Evolutionary conservation across 768 basidiomycete species (phyloP).

Genomic region (Artomyces pyxidatus): DNA sequence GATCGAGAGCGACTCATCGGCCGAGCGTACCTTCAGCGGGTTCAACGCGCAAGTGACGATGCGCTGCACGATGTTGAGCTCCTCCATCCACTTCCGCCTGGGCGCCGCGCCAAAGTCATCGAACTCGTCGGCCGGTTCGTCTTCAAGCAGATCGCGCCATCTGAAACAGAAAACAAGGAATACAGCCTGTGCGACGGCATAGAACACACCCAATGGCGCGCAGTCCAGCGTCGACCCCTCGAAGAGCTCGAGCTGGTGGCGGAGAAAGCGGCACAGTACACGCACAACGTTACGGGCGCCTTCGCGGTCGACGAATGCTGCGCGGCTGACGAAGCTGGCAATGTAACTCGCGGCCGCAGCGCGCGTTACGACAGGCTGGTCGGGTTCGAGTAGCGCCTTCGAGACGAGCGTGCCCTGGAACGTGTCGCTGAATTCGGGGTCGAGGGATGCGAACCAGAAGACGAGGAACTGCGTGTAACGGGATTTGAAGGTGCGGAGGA

Average conservation of each 20-base stretch:
- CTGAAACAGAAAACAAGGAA: conserved; percentile 98
- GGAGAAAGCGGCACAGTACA: conserved; percentile 83
- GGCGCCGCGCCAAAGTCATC: conserved; percentile 20
- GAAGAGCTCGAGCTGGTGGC: conserved; percentile 66
- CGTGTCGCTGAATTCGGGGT: conserved; percentile 81
- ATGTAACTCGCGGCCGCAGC: conserved; percentile 93
- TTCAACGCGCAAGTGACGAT: conserved; percentile 79
- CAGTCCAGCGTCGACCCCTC: conserved; percentile 29
- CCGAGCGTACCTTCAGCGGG: conserved; percentile 66
- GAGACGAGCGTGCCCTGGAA: conserved; percentile 95
- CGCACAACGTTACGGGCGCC: conserved; percentile 64
- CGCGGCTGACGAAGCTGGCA: conserved; percentile 85
- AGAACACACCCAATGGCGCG: conserved; percentile 67
- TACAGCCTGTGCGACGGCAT: conserved; percentile 85
- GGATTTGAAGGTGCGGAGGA: conserved; percentile 93
- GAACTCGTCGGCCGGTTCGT: conserved; percentile 39
- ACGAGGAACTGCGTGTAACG: conserved; percentile 96
- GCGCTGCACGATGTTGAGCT: conserved; percentile 70
- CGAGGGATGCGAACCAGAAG: conserved; percentile 92
- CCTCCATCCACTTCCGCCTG: conserved; percentile 86
- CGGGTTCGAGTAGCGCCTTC: conserved; percentile 61
- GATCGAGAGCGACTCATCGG: neutral
- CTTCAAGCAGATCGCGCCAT: conserved; percentile 79
- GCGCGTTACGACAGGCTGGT: conserved; percentile 65
- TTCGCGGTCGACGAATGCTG: conserved; percentile 73